Percentiles rank a stretch among this genome's conserved stretches.
phyloP scores from a whole-genome alignment of 495 filamentous ascomycete genomes.

The Melanomma pulvis-pyrius region DNA sequence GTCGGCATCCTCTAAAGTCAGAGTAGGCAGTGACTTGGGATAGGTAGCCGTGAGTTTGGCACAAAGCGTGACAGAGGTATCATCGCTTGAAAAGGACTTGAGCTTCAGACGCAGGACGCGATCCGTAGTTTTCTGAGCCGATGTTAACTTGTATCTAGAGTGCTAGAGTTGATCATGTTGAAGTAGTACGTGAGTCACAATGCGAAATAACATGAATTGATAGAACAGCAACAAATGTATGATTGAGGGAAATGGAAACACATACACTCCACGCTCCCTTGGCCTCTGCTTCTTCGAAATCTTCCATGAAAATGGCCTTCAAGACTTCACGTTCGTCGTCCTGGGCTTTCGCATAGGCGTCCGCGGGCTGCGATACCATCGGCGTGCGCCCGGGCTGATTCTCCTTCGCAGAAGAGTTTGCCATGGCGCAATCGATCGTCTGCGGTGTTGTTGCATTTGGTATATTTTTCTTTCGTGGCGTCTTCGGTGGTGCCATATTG shows the following conservation, averaged over 20 bases:
- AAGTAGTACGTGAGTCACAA: background rate
- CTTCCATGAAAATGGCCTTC: slow-evolving; percentile 88
- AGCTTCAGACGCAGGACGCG: slow-evolving; percentile 78
- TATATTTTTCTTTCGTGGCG: slow-evolving; percentile 39
- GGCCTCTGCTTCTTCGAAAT: slow-evolving; percentile 74
- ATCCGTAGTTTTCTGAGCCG: slow-evolving; percentile 66
- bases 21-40: slow-evolving; percentile 78
- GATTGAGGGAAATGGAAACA: slow-evolving; percentile 1
- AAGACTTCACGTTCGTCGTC: slow-evolving; percentile 85
- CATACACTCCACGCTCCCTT: slow-evolving; percentile 85
- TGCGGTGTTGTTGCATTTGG: slow-evolving; percentile 20
- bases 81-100: slow-evolving; percentile 69
- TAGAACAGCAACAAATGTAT: background rate
- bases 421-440: slow-evolving; percentile 13
- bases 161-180: background rate
- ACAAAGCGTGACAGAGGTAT: slow-evolving; percentile 62
- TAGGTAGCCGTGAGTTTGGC: slow-evolving; percentile 89
- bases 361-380: slow-evolving; percentile 19
- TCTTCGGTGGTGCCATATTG: slow-evolving; percentile 46
- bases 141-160: too few species aligned
- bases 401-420: slow-evolving; percentile 20
- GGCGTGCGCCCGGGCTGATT: slow-evolving; percentile 8
- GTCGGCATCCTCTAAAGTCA: slow-evolving; percentile 67
- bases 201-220: background rate
- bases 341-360: slow-evolving; percentile 65